A percentile compares a stretch with the other conserved stretches of the same genome.
Evolutionary conservation across 306 rosid species (phyloP).

Genomic region (Casuarina glauca): DNA sequence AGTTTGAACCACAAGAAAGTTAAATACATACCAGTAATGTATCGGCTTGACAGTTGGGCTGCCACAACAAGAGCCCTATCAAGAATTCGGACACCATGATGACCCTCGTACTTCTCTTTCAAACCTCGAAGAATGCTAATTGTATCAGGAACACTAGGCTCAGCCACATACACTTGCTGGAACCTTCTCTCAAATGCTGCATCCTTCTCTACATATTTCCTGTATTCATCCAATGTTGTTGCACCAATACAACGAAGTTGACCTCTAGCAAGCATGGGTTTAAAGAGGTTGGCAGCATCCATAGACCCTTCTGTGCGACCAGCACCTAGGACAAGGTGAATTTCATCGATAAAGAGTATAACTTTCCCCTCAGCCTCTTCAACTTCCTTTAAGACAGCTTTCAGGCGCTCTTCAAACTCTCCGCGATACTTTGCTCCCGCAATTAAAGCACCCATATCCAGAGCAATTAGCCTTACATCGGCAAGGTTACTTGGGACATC

Average conservation of each 20-base stretch:
- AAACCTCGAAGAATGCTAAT: conserved; percentile 86
- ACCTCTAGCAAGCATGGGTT: too few species aligned
- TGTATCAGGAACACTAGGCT: conserved; percentile 77
- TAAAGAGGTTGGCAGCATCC: too few species aligned
- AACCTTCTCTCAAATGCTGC: too few species aligned
- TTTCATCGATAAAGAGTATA: too few species aligned
- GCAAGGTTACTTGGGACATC: conserved; percentile 83
- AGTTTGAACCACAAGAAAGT: too few species aligned
- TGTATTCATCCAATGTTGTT: too few species aligned
- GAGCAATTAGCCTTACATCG: conserved; percentile 82
- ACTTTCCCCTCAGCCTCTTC: conserved; percentile 22
- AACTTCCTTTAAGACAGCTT: conserved; percentile 86
- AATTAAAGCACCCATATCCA: conserved; percentile 26
- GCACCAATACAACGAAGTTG: too few species aligned
- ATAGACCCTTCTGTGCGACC: too few species aligned
- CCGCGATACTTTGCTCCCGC: conserved; percentile 90
- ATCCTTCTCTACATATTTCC: too few species aligned
- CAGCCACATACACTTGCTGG: conserved; percentile 56
- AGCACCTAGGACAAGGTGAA: too few species aligned
- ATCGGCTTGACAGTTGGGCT: conserved; percentile 83
- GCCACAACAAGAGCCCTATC: conserved; percentile 63
- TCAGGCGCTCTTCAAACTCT: conserved; percentile 82
- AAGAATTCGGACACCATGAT: conserved; percentile 63
- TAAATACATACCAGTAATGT: conserved; percentile 62
- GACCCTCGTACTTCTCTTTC: conserved; percentile 86